Base-by-base conservation (phyloP, 371 early-diverging fungal genomes). In the Syncephalis fuscata region DNA sequence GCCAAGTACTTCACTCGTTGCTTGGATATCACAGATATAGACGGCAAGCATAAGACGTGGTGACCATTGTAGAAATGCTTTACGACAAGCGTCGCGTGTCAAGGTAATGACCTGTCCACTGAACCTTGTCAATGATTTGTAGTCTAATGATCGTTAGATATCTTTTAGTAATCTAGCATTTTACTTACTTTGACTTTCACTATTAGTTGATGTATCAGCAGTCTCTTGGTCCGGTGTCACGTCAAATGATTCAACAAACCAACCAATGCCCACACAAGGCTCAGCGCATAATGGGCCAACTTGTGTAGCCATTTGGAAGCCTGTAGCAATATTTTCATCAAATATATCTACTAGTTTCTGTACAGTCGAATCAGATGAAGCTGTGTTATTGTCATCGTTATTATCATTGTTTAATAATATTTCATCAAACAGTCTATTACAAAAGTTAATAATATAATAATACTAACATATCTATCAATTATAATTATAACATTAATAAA, bases 1-100 rank as follows among this genome's bases (percentile, higher is more conserved):
- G 19, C 98, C 98, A 15, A 98, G 71, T 0, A 91, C 85, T 26
- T 95, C 93, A 0, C 90, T 69, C 16, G 83, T 80, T 1, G 93
- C 83, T 63, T 96, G 95, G 39, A 98, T 85, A 55, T 92, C 92
- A 62, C 92, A 92, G 0, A 84, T 70, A 56, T 96, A 98, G 79
- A 85, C 92, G 23, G 98, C 98, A 52, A 95, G 64, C 59, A 84
- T 71, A 20, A 98, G 64, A 15, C 98, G 78, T 8, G 95, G 92
- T 20, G 95, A 93, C 86, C 90, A 93, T 37, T 78, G 73, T 51
- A 96, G 57, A 62, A 94, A 93, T 3, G 86, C 85, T 47, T 78
- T 70, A 17, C 75, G 64, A 51, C 81, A 83, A 8, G 80, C 88
- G 53, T 92, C 92, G 36, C 81, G 78, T 59, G 87, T 72, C 0